Base-by-base conservation (phyloP, 2,329 filamentous ascomycete species). In the Cyphellophora attinorum region DNA sequence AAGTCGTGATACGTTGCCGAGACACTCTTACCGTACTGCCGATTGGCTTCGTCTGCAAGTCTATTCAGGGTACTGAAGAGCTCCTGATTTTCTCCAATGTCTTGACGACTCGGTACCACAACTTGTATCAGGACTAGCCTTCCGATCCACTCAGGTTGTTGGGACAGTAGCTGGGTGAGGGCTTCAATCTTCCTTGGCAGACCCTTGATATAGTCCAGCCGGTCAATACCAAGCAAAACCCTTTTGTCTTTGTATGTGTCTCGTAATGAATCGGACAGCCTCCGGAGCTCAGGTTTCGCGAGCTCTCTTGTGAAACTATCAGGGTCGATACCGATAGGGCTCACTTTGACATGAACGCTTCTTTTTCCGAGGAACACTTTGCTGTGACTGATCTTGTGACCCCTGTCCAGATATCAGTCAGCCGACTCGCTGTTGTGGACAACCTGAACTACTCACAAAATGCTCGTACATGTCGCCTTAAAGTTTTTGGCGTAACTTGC, bases 401-500 rank as follows among this genome's bases (percentile, higher is more conserved):
- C n/a, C n/a, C n/a, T n/a, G n/a, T n/a, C n/a, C n/a, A n/a, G n/a
- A n/a, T n/a, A n/a, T n/a, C n/a, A n/a, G n/a, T n/a, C n/a, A n/a
- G n/a, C n/a, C n/a, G n/a, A n/a, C n/a, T n/a, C n/a, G n/a, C n/a
- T n/a, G n/a, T n/a, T n/a, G n/a, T n/a, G n/a, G n/a, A n/a, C n/a
- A n/a, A n/a, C n/a, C n/a, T n/a, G n/a, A n/a, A n/a, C n/a, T n/a
- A n/a, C n/a, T n/a, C n/a, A n/a, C n/a, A n/a, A n/a, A n/a, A n/a
- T n/a, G n/a, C n/a, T n/a, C n/a, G n/a, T n/a, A n/a, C n/a, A n/a
- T 11, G 25, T 35, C 19, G 14, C 23, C 18, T 85, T 76, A 56
- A 96, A 96, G 58, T 96, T 89, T 16, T 86, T 78, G n/a, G 86
- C 89, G 59, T 94, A 95, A 57, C 85, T 91, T 62, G 85, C 89